Percentiles rank a stretch among this genome's conserved stretches.
Conservation (phyloP, 1,284 basidiomycete genomes). For the Fomitopsis betulina region DNA sequence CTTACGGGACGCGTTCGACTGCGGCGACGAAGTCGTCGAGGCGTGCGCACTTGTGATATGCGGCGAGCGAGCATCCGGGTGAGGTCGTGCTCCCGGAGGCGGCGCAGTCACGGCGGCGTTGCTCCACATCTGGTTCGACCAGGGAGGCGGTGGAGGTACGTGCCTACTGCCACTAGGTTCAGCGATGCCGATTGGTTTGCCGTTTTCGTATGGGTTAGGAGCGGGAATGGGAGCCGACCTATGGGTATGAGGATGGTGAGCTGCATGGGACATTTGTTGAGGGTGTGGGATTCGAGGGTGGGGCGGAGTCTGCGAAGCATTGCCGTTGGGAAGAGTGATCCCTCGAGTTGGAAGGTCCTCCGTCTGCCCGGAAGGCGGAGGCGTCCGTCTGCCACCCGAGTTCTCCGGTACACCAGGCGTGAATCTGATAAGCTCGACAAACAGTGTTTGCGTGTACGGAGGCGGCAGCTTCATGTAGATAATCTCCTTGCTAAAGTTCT, state of each 20-base stretch:
- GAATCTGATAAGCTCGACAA: conserved; percentile 70
- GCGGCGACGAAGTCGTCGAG: conserved; percentile 16
- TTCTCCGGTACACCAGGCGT: conserved; percentile 43
- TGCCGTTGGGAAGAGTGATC: conserved; percentile 23
- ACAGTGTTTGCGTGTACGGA: conserved; percentile 62
- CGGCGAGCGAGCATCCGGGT: conserved; percentile 19
- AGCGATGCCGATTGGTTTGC: conserved; percentile 18
- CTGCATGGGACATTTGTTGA: conserved; percentile 20
- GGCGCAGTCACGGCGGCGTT: conserved; percentile 27
- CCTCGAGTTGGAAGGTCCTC: conserved; percentile 1
- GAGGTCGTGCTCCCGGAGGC: conserved; percentile 22
- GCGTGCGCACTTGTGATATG: neutral
- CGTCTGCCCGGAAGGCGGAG: conserved; percentile 5
- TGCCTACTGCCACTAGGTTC: conserved; percentile 23
- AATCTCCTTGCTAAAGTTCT: conserved; percentile 66
- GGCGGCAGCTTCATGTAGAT: conserved; percentile 61
- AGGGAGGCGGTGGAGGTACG: conserved; percentile 61
- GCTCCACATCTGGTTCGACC: conserved; percentile 52
- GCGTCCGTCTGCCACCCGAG: conserved; percentile 9
- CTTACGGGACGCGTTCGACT: conserved; percentile 28
- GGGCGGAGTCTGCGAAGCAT: conserved; percentile 25
- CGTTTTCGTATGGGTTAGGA: conserved; percentile 28
- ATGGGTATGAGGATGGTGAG: conserved; percentile 19
- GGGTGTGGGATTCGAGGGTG: conserved; percentile 13
- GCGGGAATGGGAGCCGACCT: conserved; percentile 23